Percentiles rank a stretch among this genome's conserved stretches.
Conservation (phyloP, 1,284 basidiomycete species). For the Salmacisia buchloeana region DNA sequence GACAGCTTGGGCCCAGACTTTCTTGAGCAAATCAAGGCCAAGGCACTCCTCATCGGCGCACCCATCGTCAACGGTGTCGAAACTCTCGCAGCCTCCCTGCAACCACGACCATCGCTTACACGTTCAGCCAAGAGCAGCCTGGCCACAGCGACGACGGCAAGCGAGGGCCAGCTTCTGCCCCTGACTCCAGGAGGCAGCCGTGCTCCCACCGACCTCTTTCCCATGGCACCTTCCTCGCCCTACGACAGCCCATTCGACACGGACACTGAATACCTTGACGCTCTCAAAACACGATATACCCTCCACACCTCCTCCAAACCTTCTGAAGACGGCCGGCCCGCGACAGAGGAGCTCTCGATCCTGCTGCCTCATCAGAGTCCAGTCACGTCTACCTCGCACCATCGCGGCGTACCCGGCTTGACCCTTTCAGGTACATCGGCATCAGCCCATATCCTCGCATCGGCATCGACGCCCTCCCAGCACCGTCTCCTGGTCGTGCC, state of each 20-base stretch:
- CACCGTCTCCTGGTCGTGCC: constrained; percentile 73
- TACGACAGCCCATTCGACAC: not conserved
- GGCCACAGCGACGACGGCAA: not conserved
- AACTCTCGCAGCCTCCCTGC: not conserved
- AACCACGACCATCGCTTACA: not conserved
- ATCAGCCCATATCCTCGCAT: not conserved
- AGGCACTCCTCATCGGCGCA: constrained; percentile 31
- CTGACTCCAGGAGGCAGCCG: not conserved
- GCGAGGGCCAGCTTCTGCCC: not conserved
- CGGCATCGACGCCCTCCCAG: not conserved
- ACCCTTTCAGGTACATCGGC: not conserved
- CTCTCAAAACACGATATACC: not conserved
- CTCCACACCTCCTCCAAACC: not conserved
- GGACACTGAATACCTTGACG: not conserved
- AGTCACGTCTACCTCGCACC: no score
- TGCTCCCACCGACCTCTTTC: not conserved
- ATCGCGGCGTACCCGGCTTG: not conserved
- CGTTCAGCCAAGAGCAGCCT: not conserved
- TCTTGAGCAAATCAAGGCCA: constrained; percentile 35
- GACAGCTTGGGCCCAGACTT: constrained; percentile 14
- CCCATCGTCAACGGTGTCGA: constrained; percentile 4
- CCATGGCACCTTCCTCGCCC: not conserved
- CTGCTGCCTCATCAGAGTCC: not conserved
- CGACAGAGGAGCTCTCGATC: no score
- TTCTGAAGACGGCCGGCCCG: not conserved